These are phyloP conservation scores for Hypsizygus marmoreus DNA, from an alignment of 768 basidiomycete species.

Conservation along the genomic window DNA sequence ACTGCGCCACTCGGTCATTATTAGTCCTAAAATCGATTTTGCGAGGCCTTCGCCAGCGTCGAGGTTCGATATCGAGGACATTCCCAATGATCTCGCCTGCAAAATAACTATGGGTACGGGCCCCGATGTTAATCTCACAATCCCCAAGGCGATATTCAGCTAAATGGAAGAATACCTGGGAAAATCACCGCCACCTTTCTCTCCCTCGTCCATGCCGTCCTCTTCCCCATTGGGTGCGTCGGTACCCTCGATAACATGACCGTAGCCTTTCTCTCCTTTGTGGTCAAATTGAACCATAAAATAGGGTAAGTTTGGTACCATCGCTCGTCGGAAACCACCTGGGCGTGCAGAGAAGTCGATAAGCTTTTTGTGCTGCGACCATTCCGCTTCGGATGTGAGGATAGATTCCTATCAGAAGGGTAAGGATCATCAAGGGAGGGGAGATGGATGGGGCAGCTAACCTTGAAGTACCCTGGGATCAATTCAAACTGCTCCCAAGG, in stretches of 20 bases:
- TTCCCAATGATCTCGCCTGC: slow-evolving; percentile 95
- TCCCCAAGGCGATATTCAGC: no score
- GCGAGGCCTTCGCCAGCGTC: slow-evolving; percentile 82
- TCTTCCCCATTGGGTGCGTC: slow-evolving; percentile 41
- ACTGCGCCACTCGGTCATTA: slow-evolving; percentile 65
- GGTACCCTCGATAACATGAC: slow-evolving; percentile 95
- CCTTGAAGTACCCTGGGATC: slow-evolving; percentile 93
- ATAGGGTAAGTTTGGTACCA: slow-evolving; percentile 97
- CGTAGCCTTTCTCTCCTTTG: slow-evolving; percentile 97
- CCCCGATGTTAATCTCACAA: no score
- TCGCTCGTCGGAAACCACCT: slow-evolving; percentile 90
- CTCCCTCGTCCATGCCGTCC: slow-evolving; percentile 74
- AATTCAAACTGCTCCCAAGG: slow-evolving; percentile 87
- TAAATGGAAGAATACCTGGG: slow-evolving; percentile 81
- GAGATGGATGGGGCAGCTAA: slow-evolving; percentile 27
- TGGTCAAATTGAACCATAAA: slow-evolving; percentile 99
- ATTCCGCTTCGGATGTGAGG: slow-evolving; percentile 88
- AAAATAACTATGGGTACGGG: slow-evolving; percentile 91
- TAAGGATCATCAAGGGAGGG: background rate
- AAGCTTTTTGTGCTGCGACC: slow-evolving; percentile 97
- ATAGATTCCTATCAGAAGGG: slow-evolving; percentile 76
- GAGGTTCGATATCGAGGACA: slow-evolving; percentile 82
- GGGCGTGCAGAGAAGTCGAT: slow-evolving; percentile 91
- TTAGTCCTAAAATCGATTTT: slow-evolving; percentile 71
- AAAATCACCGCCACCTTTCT: slow-evolving; percentile 90